Evolutionary conservation across 2,329 filamentous ascomycete genomes (phyloP).

Genomic region (Monascus ruber): DNA sequence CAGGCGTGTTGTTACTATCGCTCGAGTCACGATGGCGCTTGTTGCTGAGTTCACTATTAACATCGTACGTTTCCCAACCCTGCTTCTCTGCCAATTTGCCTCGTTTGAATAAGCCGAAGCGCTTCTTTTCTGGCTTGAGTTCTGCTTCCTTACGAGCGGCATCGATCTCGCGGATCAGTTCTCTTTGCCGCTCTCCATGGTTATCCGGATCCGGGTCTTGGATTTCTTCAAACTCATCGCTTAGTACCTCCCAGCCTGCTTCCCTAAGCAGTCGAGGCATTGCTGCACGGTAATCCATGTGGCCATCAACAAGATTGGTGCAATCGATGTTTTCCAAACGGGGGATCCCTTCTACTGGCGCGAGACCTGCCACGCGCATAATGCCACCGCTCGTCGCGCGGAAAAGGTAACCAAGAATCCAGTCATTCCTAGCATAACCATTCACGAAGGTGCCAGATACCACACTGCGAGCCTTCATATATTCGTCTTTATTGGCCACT

Average conservation of each 20-base stretch:
- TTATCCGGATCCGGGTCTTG: constrained; percentile 96
- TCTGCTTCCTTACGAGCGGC: constrained; percentile 82
- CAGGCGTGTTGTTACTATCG: constrained; percentile 19
- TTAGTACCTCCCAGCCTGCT: constrained; percentile 83
- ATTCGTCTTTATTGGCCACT: constrained; percentile 86
- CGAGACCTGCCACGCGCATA: constrained; percentile 74
- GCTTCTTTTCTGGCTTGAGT: constrained; percentile 59
- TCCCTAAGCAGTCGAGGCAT: constrained; percentile 82
- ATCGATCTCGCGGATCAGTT: constrained; percentile 93
- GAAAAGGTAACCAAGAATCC: constrained; percentile 95
- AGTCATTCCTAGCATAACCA: constrained; percentile 87
- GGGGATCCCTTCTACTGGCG: constrained; percentile 60
- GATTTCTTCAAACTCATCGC: constrained; percentile 90
- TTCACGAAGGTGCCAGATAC: constrained; percentile 91
- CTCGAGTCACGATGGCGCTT: constrained; percentile 13
- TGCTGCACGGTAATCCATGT: constrained; percentile 91
- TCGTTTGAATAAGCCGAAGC: constrained; percentile 69
- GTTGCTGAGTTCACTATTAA: constrained; percentile 33
- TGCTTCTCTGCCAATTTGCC: constrained; percentile 66
- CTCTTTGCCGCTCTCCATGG: constrained; percentile 73
- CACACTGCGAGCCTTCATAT: constrained; percentile 65
- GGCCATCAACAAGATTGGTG: constrained; percentile 72
- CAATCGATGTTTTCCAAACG: constrained; percentile 84
- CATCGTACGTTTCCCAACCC: constrained; percentile 90
- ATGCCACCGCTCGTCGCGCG: constrained; percentile 88